These are phyloP conservation scores for Xylona heveae DNA, from an alignment of 495 filamentous ascomycete species.

Conservation along the genomic window DNA sequence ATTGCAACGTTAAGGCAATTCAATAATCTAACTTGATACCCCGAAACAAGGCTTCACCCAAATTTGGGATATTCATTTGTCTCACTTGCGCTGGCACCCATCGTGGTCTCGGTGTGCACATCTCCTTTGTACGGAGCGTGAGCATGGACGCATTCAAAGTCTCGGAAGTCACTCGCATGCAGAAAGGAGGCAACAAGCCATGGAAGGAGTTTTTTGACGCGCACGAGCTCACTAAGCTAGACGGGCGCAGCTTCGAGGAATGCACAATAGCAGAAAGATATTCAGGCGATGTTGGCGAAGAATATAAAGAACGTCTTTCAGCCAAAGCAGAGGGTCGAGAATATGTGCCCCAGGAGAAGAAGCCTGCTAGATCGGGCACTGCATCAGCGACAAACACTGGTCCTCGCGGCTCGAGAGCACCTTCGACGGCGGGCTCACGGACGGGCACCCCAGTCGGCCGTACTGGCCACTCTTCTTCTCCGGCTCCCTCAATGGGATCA, in stretches of 20 bases:
- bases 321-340: slow-evolving; percentile 70
- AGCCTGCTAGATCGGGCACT: slow-evolving; percentile 6
- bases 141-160: slow-evolving; percentile 97
- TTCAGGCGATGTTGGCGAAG: slow-evolving; percentile 68
- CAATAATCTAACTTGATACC: slow-evolving; percentile 5
- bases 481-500: slow-evolving; percentile 8
- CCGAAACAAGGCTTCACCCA: slow-evolving; percentile 34
- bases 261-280: slow-evolving; percentile 64
- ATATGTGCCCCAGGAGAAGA: slow-evolving; percentile 45
- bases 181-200: slow-evolving; percentile 62
- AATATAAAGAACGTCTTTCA: slow-evolving; percentile 80
- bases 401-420: not conserved
- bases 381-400: slow-evolving; percentile 4
- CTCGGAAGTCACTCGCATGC: slow-evolving; percentile 69
- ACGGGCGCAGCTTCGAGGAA: slow-evolving; percentile 43
- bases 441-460: slow-evolving; percentile 1
- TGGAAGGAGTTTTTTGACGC: slow-evolving; percentile 69
- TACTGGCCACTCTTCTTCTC: slow-evolving; percentile 10
- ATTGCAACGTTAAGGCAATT: not conserved
- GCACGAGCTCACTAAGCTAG: slow-evolving; percentile 38
- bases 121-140: slow-evolving; percentile 89
- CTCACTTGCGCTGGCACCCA: slow-evolving; percentile 89
- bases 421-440: not conserved
- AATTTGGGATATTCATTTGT: slow-evolving; percentile 86
- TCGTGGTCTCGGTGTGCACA: slow-evolving; percentile 86